Conservation (phyloP, 805 yeast species). For the Ogataea henricii region DNA sequence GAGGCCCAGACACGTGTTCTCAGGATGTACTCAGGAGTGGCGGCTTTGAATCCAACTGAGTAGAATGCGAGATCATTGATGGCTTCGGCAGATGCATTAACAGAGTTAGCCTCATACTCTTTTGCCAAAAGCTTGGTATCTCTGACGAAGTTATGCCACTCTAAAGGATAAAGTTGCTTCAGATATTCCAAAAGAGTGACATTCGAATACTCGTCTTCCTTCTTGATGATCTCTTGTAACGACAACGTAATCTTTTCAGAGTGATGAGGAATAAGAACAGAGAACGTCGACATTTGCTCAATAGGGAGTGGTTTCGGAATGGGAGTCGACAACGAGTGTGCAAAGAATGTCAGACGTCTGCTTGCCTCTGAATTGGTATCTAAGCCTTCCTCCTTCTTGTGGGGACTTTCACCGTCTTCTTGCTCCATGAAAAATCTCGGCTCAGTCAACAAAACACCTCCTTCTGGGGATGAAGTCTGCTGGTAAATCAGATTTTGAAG, state of each 20-base stretch:
- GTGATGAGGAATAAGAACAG: conserved; percentile 86
- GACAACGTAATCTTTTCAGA: conserved; percentile 78
- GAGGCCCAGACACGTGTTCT: conserved; percentile 89
- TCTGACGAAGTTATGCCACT: conserved; percentile 58
- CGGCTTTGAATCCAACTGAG: conserved; percentile 68
- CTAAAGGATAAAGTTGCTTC: conserved; percentile 56
- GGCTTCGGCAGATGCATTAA: conserved; percentile 18
- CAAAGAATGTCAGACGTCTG: conserved; percentile 83
- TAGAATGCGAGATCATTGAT: conserved; percentile 64
- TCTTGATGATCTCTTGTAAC: conserved; percentile 76
- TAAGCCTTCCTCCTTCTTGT: conserved; percentile 54
- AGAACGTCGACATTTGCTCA: conserved; percentile 74
- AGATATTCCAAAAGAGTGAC: conserved; percentile 57
- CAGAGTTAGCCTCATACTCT: conserved; percentile 33
- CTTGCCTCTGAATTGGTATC: conserved; percentile 74
- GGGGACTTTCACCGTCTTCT: conserved; percentile 57
- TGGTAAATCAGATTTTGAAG: conserved; percentile 66
- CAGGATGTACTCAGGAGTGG: conserved; percentile 61
- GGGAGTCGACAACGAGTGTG: conserved; percentile 85
- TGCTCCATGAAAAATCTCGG: conserved; percentile 81
- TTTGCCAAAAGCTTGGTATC: conserved; percentile 57
- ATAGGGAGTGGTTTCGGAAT: conserved; percentile 72
- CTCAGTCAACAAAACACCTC: conserved; percentile 53
- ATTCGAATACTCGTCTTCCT: conserved; percentile 62
- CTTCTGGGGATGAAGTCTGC: conserved; percentile 40